Conservation (phyloP, 2,329 filamentous ascomycete genomes). For the Aspergillus sp. region DNA sequence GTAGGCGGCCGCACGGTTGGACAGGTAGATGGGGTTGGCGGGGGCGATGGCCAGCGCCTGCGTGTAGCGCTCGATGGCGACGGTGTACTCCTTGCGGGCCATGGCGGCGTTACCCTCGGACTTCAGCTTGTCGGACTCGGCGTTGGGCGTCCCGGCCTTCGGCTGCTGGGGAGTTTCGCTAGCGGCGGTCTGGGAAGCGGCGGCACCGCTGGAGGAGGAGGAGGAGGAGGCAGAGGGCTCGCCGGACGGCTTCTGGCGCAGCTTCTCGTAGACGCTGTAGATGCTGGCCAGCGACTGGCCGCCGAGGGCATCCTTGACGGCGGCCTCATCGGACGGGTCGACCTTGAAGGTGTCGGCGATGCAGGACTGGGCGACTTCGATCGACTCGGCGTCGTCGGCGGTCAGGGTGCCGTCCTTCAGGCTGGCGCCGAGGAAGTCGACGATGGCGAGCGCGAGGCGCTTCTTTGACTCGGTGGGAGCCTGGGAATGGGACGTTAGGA, state of each 20-base stretch:
- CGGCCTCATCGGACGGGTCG: constrained; percentile 72
- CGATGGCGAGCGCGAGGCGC: constrained; percentile 93
- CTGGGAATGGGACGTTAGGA: constrained; percentile 16
- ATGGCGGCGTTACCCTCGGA: constrained; percentile 90
- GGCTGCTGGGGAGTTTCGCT: constrained; percentile 35
- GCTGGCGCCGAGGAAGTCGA: constrained; percentile 87
- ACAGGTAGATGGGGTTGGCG: constrained; percentile 91
- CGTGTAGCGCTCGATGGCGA: constrained; percentile 83
- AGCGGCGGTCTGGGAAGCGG: constrained; percentile 36
- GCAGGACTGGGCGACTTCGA: constrained; percentile 92
- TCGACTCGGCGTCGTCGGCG: constrained; percentile 84
- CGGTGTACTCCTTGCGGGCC: constrained; percentile 83
- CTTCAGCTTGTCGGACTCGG: constrained; percentile 85
- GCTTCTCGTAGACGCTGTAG: constrained; percentile 94
- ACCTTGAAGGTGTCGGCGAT: constrained; percentile 95
- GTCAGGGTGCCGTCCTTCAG: constrained; percentile 83
- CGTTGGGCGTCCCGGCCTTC: constrained; percentile 42
- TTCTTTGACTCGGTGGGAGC: constrained; percentile 60
- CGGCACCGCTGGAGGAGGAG: constrained; percentile 31
- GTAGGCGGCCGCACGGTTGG: constrained; percentile 93
- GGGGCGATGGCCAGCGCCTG: constrained; percentile 79
- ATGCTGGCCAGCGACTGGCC: constrained; percentile 85
- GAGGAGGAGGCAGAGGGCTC: constrained; percentile 29
- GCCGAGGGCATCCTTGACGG: constrained; percentile 74
- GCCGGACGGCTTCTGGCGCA: constrained; percentile 63